Evolutionary conservation across 345 rosid genomes (phyloP).

Genomic region (Draba incana): DNA sequence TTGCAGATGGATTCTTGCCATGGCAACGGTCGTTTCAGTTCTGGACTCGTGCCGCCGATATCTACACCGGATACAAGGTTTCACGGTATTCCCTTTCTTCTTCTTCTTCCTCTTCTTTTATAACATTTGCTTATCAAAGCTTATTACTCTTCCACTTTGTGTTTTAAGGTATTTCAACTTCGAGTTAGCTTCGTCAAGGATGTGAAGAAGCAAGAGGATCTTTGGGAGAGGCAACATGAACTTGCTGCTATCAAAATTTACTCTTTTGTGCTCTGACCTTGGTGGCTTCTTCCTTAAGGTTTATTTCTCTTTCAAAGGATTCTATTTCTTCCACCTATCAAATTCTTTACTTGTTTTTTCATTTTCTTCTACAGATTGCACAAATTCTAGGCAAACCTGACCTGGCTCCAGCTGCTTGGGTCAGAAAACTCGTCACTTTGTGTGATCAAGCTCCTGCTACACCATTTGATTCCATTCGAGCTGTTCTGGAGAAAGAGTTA

Average conservation of each 20-base stretch:
- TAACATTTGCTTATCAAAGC: not conserved
- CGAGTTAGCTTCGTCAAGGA: conserved; percentile 80
- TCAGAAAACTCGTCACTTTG: conserved; percentile 80
- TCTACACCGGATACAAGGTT: conserved; percentile 94
- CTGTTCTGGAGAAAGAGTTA: conserved; percentile 68
- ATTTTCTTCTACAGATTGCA: conserved; percentile 57
- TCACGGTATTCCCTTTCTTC: conserved; percentile 9
- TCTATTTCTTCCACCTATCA: not conserved
- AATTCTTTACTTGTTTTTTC: not conserved
- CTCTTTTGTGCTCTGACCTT: conserved; percentile 79
- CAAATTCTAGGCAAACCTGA: conserved; percentile 95
- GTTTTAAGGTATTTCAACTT: conserved; percentile 72
- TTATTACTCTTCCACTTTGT: conserved; percentile 11
- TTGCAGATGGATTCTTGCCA: conserved; percentile 62
- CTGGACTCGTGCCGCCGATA: conserved; percentile 83
- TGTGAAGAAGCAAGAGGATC: conserved; percentile 63
- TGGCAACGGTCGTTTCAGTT: conserved; percentile 94
- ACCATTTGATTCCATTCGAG: conserved; percentile 55
- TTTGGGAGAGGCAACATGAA: conserved; percentile 95
- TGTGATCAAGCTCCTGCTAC: conserved; percentile 94
- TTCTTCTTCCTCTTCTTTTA: not conserved
- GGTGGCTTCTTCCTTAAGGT: conserved; percentile 95
- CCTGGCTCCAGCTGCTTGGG: conserved; percentile 93
- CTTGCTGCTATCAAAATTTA: conserved; percentile 85
- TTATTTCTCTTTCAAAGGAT: too few species aligned